phyloP scores from a whole-genome alignment of 331 rosid species.

The Cydonia oblonga region DNA sequence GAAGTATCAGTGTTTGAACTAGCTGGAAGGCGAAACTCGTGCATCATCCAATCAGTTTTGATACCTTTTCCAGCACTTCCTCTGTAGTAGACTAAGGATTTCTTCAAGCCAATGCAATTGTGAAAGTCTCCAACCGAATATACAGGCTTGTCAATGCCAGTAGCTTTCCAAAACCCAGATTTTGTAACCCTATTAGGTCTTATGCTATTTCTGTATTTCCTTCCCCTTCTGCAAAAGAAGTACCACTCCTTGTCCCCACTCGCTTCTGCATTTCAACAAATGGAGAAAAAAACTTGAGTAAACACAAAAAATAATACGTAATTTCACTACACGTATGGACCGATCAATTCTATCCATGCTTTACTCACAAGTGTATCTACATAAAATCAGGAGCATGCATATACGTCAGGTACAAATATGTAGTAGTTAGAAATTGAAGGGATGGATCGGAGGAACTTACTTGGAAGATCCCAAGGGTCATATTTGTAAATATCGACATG shows the following conservation, averaged over 20 bases:
- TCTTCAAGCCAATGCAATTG: slow-evolving; percentile 69
- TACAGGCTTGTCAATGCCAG: slow-evolving; percentile 47
- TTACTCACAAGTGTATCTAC: neutral
- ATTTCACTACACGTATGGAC: neutral
- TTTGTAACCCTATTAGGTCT: slow-evolving; percentile 29
- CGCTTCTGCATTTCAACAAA: slow-evolving; percentile 8
- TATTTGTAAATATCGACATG: slow-evolving; percentile 14
- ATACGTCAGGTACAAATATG: neutral
- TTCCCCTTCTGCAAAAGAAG: slow-evolving; percentile 25
- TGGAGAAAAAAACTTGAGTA: neutral
- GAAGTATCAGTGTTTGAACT: neutral
- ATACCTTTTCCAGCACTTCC: slow-evolving; percentile 74
- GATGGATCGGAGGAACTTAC: slow-evolving; percentile 7
- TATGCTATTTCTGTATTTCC: slow-evolving; percentile 26
- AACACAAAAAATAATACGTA: neutral
- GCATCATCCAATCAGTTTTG: slow-evolving; percentile 94
- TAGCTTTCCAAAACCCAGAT: slow-evolving; percentile 33
- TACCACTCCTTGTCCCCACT: slow-evolving; percentile 29
- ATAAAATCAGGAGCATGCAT: neutral
- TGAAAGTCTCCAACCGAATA: slow-evolving; percentile 42
- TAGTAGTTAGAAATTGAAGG: neutral
- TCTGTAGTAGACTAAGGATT: slow-evolving; percentile 60
- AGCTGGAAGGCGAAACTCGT: slow-evolving; percentile 68
- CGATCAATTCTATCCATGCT: neutral
- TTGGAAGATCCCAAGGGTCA: slow-evolving; percentile 29